Evolutionary conservation across 2,329 filamentous ascomycete genomes (phyloP), one percentile per base, ranked within the genome.

Genomic region (Fusarium bulbicola): DNA sequence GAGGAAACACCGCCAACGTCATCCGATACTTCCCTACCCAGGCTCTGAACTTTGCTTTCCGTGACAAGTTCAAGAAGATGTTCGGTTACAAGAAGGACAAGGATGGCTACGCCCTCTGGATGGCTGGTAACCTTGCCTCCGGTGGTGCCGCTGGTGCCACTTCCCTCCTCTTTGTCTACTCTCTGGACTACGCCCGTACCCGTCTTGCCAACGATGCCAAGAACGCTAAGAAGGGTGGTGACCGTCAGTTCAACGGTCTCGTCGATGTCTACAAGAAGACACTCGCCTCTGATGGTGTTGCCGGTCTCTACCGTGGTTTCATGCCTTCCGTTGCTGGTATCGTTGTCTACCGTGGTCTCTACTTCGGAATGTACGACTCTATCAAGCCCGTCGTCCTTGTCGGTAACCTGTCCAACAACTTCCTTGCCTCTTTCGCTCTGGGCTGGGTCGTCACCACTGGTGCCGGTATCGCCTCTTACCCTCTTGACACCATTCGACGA

Each of bases 11-110:
- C 85, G 96, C 96, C 94, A 99, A 99, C 93, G 96, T 99, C 87
- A 97, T 99, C 91, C 96, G 96, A 93, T 99, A 99, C 91, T 99
- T 99, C 94, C 96, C 96, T 81, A 99, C 96, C 86, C 96, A 99
- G 92, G 96, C 96, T 82, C 91, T 99, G 86, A 99, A 99, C 95
- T 99, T 99, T 85, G 96, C 96, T 86, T 99, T 99, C 96, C 96
- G 96, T 87, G 96, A 99, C 88, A 98, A 97, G 92, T 99, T 98
- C 95, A 99, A 99, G 95, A 91, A 93, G 84, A 97, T 99, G 95
- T 99, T 99, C 92, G 93, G 94, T 85, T 99, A 94, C 95, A 99
- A 98, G 95, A 98, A 98, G 93, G 96, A 99, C 76, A 92, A 92
- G 88, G 96, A 99, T 86, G 96, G 96, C 83, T 99, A 99, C 87